Evolutionary conservation across 129 eudicot species (phyloP), one percentile per base, ranked within the genome.

Genomic region (Mikania micrantha): DNA sequence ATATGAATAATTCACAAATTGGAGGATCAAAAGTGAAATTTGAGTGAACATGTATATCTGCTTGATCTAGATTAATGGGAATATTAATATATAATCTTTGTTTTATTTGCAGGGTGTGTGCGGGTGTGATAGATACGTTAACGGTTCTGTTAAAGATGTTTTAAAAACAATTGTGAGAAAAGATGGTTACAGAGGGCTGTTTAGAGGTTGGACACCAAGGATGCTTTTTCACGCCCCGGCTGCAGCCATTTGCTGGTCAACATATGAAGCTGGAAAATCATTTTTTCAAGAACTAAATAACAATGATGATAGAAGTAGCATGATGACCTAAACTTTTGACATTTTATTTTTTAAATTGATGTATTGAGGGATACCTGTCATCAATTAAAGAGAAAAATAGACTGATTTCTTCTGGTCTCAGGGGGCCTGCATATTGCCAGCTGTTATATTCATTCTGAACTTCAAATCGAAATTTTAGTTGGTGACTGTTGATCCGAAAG

Each of bases 151-250:
- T 27, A 56, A 65, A 11, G 88, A 90, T 71, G 97, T 90, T 36
- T 19, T 86, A 32, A 73, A 73, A 76, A 90, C 87, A 31, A 76
- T 90, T 50, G 60, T 90, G 31, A 71, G 78, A 74, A 90, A 86
- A 70, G 97, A 90, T 22, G 97, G 97, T 59, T 90, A 84, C 57
- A 79, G 80, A 5, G 97, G 97, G 44, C 88, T 90, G 25, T 52
- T 90, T 57, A 87, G 97, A 45, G 97, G 97, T 31, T 90, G 97
- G 97, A 70, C 82, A 66, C 97, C 97, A 5, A 78, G 97, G 60
- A 90, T 90, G 97, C 83, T 90, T 39, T 90, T 90, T 75, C 95
- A 90, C 61, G 97, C 97, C 25, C 95, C 97, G 13, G 97, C 95
- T 62, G 97, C 97, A 13, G 97, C 95, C 45, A 86, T 90, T 60